phyloP scores from a whole-genome alignment of 352 stramenopile species.

The Phytopythium oedochilum region DNA sequence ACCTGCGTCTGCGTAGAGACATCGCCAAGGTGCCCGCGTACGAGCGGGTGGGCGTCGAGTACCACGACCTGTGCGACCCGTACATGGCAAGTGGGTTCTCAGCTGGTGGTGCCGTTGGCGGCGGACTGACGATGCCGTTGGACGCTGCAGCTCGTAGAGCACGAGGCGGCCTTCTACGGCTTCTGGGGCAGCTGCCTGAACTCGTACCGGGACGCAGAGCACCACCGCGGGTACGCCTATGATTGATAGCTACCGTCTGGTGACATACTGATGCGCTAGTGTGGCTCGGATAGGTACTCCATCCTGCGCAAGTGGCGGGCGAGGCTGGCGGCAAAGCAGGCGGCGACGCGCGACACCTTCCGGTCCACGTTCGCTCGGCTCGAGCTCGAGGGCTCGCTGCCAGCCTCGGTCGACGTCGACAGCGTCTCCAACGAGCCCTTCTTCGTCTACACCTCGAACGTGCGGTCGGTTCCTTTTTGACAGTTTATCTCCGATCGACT shows the following conservation, averaged over 20 bases:
- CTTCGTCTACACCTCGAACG: constrained; percentile 92
- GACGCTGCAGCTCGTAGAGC: constrained; percentile 46
- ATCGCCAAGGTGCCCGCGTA: constrained; percentile 86
- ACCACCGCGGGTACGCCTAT: constrained; percentile 62
- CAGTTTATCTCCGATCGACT: neutral
- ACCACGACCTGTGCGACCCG: constrained; percentile 88
- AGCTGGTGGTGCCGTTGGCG: neutral
- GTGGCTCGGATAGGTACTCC: constrained; percentile 23
- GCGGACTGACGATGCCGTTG: neutral
- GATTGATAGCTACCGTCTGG: no score
- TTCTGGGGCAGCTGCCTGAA: constrained; percentile 91
- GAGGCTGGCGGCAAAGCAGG: constrained; percentile 11
- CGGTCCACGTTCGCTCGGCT: constrained; percentile 33
- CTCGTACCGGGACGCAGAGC: constrained; percentile 71
- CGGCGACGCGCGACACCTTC: constrained; percentile 17
- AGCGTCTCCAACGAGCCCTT: constrained; percentile 63
- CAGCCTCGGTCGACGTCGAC: constrained; percentile 15
- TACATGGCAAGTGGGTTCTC: constrained; percentile 51
- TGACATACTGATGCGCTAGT: no score
- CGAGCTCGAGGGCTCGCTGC: constrained; percentile 23
- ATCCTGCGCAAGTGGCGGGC: constrained; percentile 63
- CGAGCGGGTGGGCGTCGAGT: constrained; percentile 70
- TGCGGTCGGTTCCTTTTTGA: constrained; percentile 13
- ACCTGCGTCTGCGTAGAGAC: constrained; percentile 31
- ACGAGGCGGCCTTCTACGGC: constrained; percentile 85